Percentiles rank a stretch among this genome's conserved stretches.
Conservation (phyloP, 2,329 filamentous ascomycete genomes). For the Fusarium haematococcum region DNA sequence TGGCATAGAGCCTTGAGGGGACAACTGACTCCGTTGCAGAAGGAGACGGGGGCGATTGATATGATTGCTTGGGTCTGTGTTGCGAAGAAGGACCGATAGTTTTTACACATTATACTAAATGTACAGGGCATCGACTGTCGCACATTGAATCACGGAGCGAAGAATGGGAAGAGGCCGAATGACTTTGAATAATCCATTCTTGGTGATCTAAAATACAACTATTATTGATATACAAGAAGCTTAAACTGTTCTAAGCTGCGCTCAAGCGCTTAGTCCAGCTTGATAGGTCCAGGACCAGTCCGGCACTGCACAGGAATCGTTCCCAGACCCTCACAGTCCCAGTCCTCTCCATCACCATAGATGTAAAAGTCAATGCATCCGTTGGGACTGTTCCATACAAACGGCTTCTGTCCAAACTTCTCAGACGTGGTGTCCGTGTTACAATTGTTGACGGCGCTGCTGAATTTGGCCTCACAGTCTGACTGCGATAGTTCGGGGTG, state of each 20-base stretch:
- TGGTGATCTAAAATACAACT: background rate
- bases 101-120: no score
- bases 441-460: conserved; percentile 1
- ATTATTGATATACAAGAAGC: background rate
- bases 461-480: background rate
- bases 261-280: background rate
- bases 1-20: no score
- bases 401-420: conserved; percentile 2
- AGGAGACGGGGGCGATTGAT: background rate
- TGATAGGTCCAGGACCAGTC: background rate
- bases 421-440: conserved; percentile 1
- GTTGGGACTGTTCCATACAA: conserved; percentile 14
- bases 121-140: no score
- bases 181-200: no score
- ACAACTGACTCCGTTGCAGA: background rate
- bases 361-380: conserved; percentile 7
- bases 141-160: background rate
- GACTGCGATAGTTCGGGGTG: background rate
- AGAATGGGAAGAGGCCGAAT: background rate
- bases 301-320: conserved; percentile 4
- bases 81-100: background rate
- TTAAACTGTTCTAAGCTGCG: background rate
- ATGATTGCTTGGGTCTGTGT: background rate
- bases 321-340: conserved; percentile 1
- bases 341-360: conserved; percentile 5